Conservation (phyloP, 495 filamentous ascomycete genomes). For the Xylaria flabelliformis region DNA sequence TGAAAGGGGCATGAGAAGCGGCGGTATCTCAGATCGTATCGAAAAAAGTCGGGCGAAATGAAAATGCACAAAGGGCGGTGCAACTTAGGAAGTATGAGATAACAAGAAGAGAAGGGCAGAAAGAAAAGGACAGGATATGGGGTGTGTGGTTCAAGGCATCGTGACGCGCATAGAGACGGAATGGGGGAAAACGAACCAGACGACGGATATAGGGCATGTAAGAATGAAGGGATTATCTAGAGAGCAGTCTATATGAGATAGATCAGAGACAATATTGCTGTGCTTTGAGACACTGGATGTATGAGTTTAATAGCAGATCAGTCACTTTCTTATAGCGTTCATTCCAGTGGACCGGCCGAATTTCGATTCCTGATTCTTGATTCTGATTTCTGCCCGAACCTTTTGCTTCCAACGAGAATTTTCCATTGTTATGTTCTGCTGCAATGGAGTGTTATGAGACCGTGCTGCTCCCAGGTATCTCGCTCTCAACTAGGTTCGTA, state of each 20-base stretch:
- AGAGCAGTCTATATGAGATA: constrained; percentile 10
- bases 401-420: background rate
- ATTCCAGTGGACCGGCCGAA: constrained; percentile 11
- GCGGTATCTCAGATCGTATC: constrained; percentile 1
- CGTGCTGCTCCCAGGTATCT: background rate
- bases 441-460: background rate
- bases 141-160: background rate
- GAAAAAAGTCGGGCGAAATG: background rate
- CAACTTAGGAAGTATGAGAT: background rate
- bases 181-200: constrained; percentile 17
- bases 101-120: constrained; percentile 6
- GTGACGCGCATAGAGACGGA: background rate
- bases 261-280: constrained; percentile 13
- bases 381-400: background rate
- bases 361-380: background rate
- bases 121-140: background rate
- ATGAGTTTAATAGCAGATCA: background rate
- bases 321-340: background rate
- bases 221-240: constrained; percentile 17
- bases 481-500: background rate
- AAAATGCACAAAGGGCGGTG: background rate
- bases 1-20: constrained; percentile 8
- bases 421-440: background rate
- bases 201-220: constrained; percentile 6
- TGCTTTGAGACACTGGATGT: constrained; percentile 17